A percentile compares a stretch with the other conserved stretches of the same genome.
Evolutionary conservation across 257 asterid genomes (phyloP).

Genomic region (Solanum infundibuliforme): DNA sequence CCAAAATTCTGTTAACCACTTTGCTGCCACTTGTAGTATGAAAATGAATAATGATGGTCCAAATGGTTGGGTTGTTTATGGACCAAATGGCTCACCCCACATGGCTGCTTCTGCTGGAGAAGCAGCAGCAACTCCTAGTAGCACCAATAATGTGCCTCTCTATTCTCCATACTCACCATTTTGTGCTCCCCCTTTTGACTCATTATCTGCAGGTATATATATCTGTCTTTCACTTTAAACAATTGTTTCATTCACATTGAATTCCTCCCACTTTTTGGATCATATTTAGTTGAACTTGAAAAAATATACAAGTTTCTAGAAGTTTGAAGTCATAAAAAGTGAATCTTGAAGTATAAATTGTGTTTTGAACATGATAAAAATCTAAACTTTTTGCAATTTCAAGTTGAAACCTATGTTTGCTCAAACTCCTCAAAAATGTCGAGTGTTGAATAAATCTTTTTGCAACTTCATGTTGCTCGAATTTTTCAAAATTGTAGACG

Average conservation of each 20-base stretch:
- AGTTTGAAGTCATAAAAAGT: neutral
- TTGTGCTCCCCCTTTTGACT: conserved; percentile 22
- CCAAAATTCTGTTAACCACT: neutral
- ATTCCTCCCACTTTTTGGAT: neutral
- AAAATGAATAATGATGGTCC: neutral
- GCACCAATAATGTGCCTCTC: neutral
- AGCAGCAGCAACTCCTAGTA: neutral
- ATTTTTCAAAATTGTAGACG: neutral
- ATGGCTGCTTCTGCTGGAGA: conserved; percentile 9
- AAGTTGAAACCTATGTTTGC: neutral
- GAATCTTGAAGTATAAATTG: neutral
- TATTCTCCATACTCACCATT: conserved; percentile 12
- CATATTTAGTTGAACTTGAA: neutral
- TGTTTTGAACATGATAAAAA: neutral
- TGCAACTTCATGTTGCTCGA: neutral
- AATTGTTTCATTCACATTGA: neutral
- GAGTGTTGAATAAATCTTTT: too few relatives aligned
- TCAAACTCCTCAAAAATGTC: neutral
- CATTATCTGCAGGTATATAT: conserved; percentile 42
- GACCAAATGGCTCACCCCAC: conserved; percentile 17
- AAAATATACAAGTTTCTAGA: neutral
- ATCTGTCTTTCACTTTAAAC: neutral
- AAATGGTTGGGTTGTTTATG: conserved; percentile 16
- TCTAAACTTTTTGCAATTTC: neutral
- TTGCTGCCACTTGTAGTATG: neutral